Percentiles rank a stretch among this genome's conserved stretches.
These are phyloP conservation scores for Mortierella sp. DNA, from an alignment of 371 early-diverging fungal genomes.

Conservation along the genomic window DNA sequence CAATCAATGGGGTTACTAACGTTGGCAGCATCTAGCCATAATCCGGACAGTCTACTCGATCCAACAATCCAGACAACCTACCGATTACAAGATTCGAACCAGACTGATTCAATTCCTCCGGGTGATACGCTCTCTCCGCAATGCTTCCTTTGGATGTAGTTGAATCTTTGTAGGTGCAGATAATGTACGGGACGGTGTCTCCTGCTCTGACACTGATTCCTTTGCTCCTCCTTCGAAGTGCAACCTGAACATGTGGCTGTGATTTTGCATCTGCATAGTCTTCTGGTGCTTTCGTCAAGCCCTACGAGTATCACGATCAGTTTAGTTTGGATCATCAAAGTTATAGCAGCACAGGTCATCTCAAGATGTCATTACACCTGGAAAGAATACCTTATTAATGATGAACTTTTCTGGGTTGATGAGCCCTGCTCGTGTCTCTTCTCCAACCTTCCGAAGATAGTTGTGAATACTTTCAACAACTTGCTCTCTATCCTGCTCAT, in stretches of 20 bases:
- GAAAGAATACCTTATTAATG: slow-evolving; percentile 84
- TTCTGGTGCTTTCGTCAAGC: slow-evolving; percentile 93
- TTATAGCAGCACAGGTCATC: background rate
- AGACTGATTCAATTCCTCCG: slow-evolving; percentile 82
- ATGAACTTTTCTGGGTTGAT: slow-evolving; percentile 89
- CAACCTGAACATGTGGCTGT: slow-evolving; percentile 98
- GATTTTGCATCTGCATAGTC: slow-evolving; percentile 90
- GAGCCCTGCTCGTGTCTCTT: slow-evolving; percentile 76
- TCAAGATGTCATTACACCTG: background rate
- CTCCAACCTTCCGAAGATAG: slow-evolving; percentile 75
- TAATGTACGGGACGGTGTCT: slow-evolving; percentile 97
- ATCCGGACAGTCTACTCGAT: no score
- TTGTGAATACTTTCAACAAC: slow-evolving; percentile 81
- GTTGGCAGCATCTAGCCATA: no score
- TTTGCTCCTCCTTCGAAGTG: slow-evolving; percentile 80
- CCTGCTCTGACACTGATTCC: slow-evolving; percentile 83
- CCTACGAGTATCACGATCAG: slow-evolving; percentile 43
- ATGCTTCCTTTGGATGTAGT: slow-evolving; percentile 59
- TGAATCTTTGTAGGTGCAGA: slow-evolving; percentile 76
- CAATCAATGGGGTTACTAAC: background rate
- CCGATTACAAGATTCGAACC: slow-evolving; percentile 67
- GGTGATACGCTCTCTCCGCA: slow-evolving; percentile 89
- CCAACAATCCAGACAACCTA: slow-evolving; percentile 26
- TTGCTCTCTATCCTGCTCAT: slow-evolving; percentile 76
- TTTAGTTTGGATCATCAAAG: background rate